Evolutionary conservation across 768 basidiomycete genomes (phyloP), one percentile per base, ranked within the genome.

Genomic region (Macrocybe gigantea): DNA sequence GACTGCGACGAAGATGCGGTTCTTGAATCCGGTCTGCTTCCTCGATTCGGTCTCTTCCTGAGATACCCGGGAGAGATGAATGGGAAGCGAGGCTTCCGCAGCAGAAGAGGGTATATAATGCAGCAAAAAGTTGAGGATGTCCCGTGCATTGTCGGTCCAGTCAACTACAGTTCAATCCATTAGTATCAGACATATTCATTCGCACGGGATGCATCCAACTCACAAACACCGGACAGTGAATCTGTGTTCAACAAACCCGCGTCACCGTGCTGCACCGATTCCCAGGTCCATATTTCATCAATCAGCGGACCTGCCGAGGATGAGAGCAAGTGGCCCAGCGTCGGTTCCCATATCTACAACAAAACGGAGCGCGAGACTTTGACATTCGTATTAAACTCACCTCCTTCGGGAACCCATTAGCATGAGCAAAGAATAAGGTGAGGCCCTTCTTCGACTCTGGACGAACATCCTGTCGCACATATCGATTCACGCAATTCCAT

Each of bases 391-490:
- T 14, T 29, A 41, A 14, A 52, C 78, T 41, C 45, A 82, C 88
- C 80, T 94, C 91, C 62, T 93, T 94, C 41, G 79, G 80, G 55
- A 94, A 85, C 1, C 93, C 92, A 63, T 90, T 94, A 2, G 89
- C 90, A 61, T 94, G 93, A 3, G 80, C 78, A 41, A 88, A 70
- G 52, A 93, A 77, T 44, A 94, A 63, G 0, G 90, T 94, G 7
- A 88, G 44, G 0, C 85, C 79, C 9, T 66, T 65, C 15, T 57
- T 60, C 37, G 47, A 51, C 32, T 45, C 49, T 11, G 34, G 50
- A 7, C 54, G 51, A 12, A 62, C 40, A 6, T 60, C 67, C 38
- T 62, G 64, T 55, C 70, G 71, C 30, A 77, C 75, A 60, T 85
- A 91, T 37, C 89, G 78, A 57, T 93, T 89, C 33, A 83, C 59